Evolutionary conservation across 148 eudicot species (phyloP).

Genomic region (Rhododendron ovatum): DNA sequence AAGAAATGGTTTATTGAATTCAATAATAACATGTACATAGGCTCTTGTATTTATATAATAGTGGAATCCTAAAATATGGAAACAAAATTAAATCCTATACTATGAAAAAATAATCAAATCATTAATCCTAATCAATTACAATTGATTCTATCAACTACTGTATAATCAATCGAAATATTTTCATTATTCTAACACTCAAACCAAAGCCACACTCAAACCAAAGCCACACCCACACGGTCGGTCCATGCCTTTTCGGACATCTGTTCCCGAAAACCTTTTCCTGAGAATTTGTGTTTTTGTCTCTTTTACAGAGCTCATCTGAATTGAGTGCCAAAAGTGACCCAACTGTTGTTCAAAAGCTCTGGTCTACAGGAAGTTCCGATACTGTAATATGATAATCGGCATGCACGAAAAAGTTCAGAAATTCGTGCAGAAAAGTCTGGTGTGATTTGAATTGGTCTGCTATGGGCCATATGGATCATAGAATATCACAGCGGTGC

Average conservation of each 20-base stretch:
- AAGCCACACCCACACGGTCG: constrained; percentile 13
- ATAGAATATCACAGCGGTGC: background rate
- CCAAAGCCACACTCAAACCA: background rate
- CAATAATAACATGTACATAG: no score
- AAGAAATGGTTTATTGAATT: no score
- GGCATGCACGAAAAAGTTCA: background rate
- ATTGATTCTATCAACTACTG: no score
- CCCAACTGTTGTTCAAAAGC: background rate
- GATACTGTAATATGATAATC: background rate
- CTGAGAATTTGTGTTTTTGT: background rate
- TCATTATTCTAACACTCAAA: background rate
- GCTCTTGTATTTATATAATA: no score
- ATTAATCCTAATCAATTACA: no score
- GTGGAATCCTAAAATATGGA: no score
- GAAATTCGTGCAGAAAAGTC: background rate
- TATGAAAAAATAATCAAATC: no score
- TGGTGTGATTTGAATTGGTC: background rate
- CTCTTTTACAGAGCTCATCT: background rate
- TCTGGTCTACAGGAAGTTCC: background rate
- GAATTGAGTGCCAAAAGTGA: background rate
- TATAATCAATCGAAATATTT: no score
- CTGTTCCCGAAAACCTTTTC: background rate
- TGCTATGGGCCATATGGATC: background rate
- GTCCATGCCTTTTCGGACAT: background rate
- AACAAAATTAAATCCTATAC: no score